Percentiles rank a stretch among this genome's conserved stretches.
Evolutionary conservation across 108 stramenopile genomes (phyloP).

Genomic region (Discostella stelligeroides): DNA sequence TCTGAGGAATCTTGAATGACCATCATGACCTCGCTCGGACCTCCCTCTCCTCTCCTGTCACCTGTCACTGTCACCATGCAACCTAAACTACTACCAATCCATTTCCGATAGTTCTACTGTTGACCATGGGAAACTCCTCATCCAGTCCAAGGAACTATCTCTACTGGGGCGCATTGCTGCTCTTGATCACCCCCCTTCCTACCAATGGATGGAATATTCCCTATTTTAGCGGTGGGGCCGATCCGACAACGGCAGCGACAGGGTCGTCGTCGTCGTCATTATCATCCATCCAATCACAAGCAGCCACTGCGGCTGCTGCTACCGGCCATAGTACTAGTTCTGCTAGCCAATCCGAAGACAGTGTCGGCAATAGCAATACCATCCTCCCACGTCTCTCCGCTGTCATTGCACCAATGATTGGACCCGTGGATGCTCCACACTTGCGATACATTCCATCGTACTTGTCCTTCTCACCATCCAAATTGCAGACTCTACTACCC

Average conservation of each 20-base stretch:
- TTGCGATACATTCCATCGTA: constrained; percentile 46
- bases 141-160: constrained; percentile 27
- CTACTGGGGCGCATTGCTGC: constrained; percentile 34
- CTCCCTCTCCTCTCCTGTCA: no score
- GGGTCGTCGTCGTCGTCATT: not conserved
- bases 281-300: not conserved
- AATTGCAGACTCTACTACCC: constrained; percentile 20
- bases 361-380: not conserved
- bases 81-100: no score
- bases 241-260: constrained; percentile 6
- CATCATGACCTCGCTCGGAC: no score
- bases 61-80: no score
- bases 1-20: no score
- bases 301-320: not conserved
- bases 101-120: no score
- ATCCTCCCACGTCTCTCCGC: constrained; percentile 9
- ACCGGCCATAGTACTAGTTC: not conserved
- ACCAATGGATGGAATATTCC: constrained; percentile 34
- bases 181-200: constrained; percentile 26
- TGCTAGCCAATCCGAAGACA: no score
- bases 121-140: constrained; percentile 32
- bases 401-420: constrained; percentile 21
- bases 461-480: constrained; percentile 32
- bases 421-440: constrained; percentile 44
- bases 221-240: constrained; percentile 9